Percentiles rank a stretch among this genome's conserved stretches.
phyloP scores from a whole-genome alignment of 495 filamentous ascomycete genomes.

The Neurospora hispaniola region DNA sequence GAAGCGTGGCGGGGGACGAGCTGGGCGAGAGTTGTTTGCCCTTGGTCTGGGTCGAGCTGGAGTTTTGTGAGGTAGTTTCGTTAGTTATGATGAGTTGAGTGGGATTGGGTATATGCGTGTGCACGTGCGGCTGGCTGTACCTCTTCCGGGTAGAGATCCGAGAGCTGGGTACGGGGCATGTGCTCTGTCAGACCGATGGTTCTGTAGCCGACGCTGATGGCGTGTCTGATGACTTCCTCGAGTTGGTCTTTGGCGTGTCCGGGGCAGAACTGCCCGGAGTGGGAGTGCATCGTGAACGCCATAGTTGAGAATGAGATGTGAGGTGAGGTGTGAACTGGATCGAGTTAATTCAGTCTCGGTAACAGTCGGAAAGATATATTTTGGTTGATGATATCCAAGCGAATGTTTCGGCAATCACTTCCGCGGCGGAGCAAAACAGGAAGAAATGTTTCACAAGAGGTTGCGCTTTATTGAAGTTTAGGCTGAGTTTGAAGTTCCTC shows the following conservation, averaged over 20 bases:
- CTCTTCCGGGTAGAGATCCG: constrained; percentile 91
- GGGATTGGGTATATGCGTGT: not conserved
- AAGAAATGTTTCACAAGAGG: not conserved
- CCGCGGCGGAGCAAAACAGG: not conserved
- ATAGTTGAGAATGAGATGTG: constrained; percentile 33
- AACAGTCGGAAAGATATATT: not conserved
- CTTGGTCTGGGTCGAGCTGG: constrained; percentile 24
- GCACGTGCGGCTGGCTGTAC: constrained; percentile 26
- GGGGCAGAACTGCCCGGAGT: constrained; percentile 94
- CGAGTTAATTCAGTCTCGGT: not conserved
- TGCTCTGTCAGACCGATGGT: constrained; percentile 92
- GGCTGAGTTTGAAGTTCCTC: not conserved
- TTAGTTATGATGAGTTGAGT: constrained; percentile 10
- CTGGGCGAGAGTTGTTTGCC: constrained; percentile 25
- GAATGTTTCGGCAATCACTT: not conserved
- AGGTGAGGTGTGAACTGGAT: not conserved
- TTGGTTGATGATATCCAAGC: not conserved
- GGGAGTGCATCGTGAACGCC: constrained; percentile 98
- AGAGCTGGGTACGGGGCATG: constrained; percentile 64
- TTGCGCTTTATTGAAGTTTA: not conserved
- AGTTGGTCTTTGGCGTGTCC: constrained; percentile 75
- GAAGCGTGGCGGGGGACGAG: constrained; percentile 50
- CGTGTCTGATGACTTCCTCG: constrained; percentile 70
- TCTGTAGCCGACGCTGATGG: constrained; percentile 67
- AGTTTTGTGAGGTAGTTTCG: not conserved